Base-by-base conservation (phyloP, 768 basidiomycete genomes). In the Podaxis sp. region DNA sequence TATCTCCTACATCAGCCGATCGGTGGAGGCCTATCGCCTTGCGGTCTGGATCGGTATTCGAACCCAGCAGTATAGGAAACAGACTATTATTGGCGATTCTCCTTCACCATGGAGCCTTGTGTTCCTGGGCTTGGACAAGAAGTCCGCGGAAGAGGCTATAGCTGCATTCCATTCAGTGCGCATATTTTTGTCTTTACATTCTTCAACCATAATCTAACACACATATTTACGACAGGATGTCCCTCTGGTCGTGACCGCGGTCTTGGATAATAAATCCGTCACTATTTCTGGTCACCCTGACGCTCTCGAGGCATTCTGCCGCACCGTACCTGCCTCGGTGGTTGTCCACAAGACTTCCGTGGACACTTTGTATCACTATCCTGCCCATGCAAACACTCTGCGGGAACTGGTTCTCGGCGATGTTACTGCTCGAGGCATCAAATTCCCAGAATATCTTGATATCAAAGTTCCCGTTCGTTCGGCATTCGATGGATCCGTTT, bases 211-310 rank as follows among this genome's bases (percentile, higher is more conserved):
- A 57, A 48, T 33, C 55, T 64, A 70, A 69, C 13, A 59, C 17
- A 28, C 44, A n/a, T 30, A 33, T 59, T 55, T 28, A 24, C 53
- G 63, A 49, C 63, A 62, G 56, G 62, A 63, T 44, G 40, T 61
- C 30, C 68, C 75, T 7, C 71, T 86, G 70, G 76, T 73, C 64
- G 72, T 87, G 51, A 85, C 84, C 1, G 82, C 84, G n/a, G 70
- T 84, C 62, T 73, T 81, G 53, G 79, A 80, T 56, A 72, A 76
- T 60, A 70, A 66, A 19, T 80, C 76, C 59, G 74, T 84, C 57
- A 85, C 85, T 6, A 72, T 87, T 48, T 87, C 86, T 0, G 86
- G 85, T 39, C 79, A 72, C 40, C 86, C 85, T 2, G 79, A 82
- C 59, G 51, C 76, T 44, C 72, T 87, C 19, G 70, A 72, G 12